Base-by-base conservation (phyloP, 2,329 filamentous ascomycete genomes). In the Scytalidium lignicola region DNA sequence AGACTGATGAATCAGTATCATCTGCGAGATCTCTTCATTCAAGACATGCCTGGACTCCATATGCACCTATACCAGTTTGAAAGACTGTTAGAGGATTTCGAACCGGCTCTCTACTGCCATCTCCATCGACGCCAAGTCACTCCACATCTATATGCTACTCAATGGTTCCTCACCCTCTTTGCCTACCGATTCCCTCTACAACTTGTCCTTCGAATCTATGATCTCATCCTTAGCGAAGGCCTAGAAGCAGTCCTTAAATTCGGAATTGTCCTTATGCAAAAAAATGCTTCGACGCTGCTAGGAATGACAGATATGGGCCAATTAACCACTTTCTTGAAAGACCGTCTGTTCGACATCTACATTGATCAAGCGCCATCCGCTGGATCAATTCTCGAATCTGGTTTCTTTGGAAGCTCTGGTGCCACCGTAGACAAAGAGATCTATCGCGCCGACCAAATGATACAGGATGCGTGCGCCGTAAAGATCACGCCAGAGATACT, bases 101-200 rank as follows among this genome's bases (percentile, higher is more conserved):
- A 99, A 65, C 93, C 95, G 2, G 91, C 91, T 2, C 74, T 99
- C 6, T 96, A 95, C 70, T 96, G 92, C 65, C 93, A 99, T 67
- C 80, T 99, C 49, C 88, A 88, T 62, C 85, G 93, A 51, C 83
- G 88, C 49, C 85, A 89, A 56, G 93, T 99, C 48, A 87, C 87
- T 8, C 87, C 93, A 1, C 90, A 96, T 63, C 77, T 99, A 8
- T 99, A 99, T 65, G 93, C 93, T 41, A 99, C 93, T 0, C 93
- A 99, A 67, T 99, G 93, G 93, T 99, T 99, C 70, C 78, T 99
- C 44, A 99, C 93, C 0, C 77, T 99, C n/a, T 99, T 99, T 64
- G 90, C 92, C 26, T 99, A 99, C 67, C 88, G 95, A 40, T 99
- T 99, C 67, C 93, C 93, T 8, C 77, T 99, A 7, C 93, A 99